These are phyloP conservation scores for Geotrichum macrosporum DNA, from an alignment of 1,139 yeast species.

Conservation along the genomic window DNA sequence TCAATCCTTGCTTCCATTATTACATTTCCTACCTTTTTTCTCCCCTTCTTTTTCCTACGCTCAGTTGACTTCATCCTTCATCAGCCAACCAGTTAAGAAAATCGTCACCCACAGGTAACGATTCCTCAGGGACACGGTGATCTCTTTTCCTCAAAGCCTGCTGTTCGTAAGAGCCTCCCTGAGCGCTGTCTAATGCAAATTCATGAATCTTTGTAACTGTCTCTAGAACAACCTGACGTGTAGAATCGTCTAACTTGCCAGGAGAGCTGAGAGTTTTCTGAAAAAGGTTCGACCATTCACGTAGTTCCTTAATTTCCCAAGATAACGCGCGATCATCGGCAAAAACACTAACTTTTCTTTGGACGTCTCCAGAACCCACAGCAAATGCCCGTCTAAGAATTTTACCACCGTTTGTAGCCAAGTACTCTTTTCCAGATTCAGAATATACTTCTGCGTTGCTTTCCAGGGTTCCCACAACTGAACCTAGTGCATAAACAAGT, in stretches of 20 bases:
- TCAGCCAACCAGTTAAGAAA: constrained; percentile 62
- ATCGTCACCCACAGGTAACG: constrained; percentile 27
- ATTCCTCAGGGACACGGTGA: constrained; percentile 13
- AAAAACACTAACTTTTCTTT: constrained; percentile 20
- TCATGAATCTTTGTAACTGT: constrained; percentile 32
- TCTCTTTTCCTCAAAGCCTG: constrained; percentile 13
- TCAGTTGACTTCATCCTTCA: no score
- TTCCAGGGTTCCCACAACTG: constrained; percentile 27
- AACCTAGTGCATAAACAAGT: constrained; percentile 34
- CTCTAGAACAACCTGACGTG: constrained; percentile 26
- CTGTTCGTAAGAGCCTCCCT: not conserved
- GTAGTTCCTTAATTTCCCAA: constrained; percentile 24
- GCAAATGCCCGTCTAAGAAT: constrained; percentile 23
- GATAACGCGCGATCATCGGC: constrained; percentile 16
- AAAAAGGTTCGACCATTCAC: constrained; percentile 25
- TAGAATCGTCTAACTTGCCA: constrained; percentile 12
- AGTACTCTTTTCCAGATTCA: constrained; percentile 21
- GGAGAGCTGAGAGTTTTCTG: constrained; percentile 22
- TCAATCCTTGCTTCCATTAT: no score
- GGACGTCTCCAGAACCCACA: constrained; percentile 16
- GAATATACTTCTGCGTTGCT: constrained; percentile 10
- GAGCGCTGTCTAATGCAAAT: constrained; percentile 18
- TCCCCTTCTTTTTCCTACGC: no score
- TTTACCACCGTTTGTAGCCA: constrained; percentile 27
- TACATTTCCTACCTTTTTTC: no score